Evolutionary conservation across 495 filamentous ascomycete genomes (phyloP).

Genomic region (Hamigera avellanea): DNA sequence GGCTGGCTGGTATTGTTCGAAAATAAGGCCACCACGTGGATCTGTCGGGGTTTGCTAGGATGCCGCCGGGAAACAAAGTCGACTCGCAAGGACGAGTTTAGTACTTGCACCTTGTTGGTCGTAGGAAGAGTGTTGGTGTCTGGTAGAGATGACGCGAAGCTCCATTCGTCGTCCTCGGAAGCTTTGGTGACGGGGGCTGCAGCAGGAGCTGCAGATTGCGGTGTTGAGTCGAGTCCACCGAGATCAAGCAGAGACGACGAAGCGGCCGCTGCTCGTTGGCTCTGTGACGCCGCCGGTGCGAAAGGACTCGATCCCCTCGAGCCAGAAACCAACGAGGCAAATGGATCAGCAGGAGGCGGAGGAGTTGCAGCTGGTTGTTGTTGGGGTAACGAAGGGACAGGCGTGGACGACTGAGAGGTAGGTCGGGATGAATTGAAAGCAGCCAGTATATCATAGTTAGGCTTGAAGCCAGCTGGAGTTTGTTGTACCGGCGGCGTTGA

Average conservation of each 20-base stretch:
- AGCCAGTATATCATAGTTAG: slow-evolving; percentile 54
- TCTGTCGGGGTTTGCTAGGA: slow-evolving; percentile 27
- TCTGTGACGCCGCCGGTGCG: slow-evolving; percentile 10
- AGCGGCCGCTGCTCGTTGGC: slow-evolving; percentile 10
- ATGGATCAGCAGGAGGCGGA: slow-evolving; percentile 44
- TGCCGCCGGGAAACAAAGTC: slow-evolving; percentile 37
- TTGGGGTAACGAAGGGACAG: slow-evolving; percentile 20
- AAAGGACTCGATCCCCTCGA: slow-evolving; percentile 32
- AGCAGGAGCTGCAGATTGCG: slow-evolving; percentile 12
- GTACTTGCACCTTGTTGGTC: slow-evolving; percentile 49
- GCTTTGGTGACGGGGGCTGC: slow-evolving; percentile 18
- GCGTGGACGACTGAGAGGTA: slow-evolving; percentile 39
- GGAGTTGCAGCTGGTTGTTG: slow-evolving; percentile 27
- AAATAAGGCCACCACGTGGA: slow-evolving; percentile 53
- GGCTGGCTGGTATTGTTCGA: slow-evolving; percentile 63
- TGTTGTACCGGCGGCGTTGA: slow-evolving; percentile 22
- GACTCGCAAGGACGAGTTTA: slow-evolving; percentile 41
- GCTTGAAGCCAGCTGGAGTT: slow-evolving; percentile 26
- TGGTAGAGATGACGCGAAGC: slow-evolving; percentile 79
- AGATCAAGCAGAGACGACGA: slow-evolving; percentile 37
- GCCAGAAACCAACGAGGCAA: slow-evolving; percentile 54
- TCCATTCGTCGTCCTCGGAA: slow-evolving; percentile 71
- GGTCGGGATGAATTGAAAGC: slow-evolving; percentile 30
- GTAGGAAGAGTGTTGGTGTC: slow-evolving; percentile 40
- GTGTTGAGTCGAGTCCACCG: slow-evolving; percentile 10